Evolutionary conservation across 208 protist genomes (phyloP).

Genomic region (Leishmania major): DNA sequence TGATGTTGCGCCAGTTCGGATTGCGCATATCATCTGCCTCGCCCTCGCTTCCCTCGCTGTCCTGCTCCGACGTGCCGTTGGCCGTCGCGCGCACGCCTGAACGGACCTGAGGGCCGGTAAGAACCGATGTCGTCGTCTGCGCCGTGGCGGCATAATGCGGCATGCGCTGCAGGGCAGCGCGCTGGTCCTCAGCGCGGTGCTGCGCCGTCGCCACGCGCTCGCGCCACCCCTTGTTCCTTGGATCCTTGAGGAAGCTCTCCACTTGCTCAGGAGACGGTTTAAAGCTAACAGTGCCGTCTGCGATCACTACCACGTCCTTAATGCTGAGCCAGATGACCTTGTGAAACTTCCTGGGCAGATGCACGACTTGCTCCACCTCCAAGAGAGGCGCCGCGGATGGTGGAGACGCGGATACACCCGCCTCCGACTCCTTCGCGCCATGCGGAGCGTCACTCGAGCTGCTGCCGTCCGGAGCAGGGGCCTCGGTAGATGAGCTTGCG

Average conservation of each 20-base stretch:
- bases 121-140: conserved; percentile 66
- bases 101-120: conserved; percentile 25
- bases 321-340: conserved; percentile 89
- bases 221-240: conserved; percentile 40
- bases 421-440: background rate
- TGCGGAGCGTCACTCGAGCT: background rate
- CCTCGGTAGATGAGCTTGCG: background rate
- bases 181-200: conserved; percentile 34
- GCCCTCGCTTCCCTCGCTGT: conserved; percentile 1
- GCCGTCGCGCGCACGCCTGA: conserved; percentile 9
- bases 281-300: conserved; percentile 53
- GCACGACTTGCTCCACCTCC: conserved; percentile 46
- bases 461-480: background rate
- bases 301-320: conserved; percentile 77
- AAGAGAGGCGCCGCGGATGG: background rate
- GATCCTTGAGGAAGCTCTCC: conserved; percentile 55
- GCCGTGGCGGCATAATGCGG: conserved; percentile 45
- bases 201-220: conserved; percentile 48
- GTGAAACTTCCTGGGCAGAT: conserved; percentile 85
- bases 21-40: conserved; percentile 46
- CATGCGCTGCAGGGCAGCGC: conserved; percentile 49
- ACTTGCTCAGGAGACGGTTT: conserved; percentile 85
- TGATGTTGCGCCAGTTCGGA: conserved; percentile 78
- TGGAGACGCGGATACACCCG: background rate
- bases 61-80: conserved; percentile 5